Percentiles rank a stretch among this genome's conserved stretches.
These are phyloP conservation scores for Boletellus deceptivus DNA, from an alignment of 1,284 basidiomycete genomes.

Conservation along the genomic window DNA sequence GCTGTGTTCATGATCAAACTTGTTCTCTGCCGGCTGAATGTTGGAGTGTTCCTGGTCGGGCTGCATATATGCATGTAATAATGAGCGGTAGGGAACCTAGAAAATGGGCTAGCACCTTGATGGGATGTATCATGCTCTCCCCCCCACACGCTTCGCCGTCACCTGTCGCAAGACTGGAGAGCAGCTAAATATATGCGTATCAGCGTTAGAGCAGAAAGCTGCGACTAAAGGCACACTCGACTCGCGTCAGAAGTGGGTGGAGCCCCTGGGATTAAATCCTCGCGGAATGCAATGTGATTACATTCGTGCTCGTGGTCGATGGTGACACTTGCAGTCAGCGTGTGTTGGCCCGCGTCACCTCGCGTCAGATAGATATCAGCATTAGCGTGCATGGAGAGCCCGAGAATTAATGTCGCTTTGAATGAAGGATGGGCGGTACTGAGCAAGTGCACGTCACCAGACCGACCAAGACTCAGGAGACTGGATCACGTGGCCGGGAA, in stretches of 20 bases:
- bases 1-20: background rate
- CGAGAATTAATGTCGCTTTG: background rate
- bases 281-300: background rate
- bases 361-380: background rate
- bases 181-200: slow-evolving; percentile 17
- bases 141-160: background rate
- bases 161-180: background rate
- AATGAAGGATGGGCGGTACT: background rate
- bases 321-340: background rate
- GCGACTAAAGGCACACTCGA: background rate
- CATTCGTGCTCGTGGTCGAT: background rate
- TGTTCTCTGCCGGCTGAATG: background rate
- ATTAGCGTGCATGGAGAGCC: slow-evolving; percentile 10
- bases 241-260: slow-evolving; percentile 7
- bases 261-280: background rate
- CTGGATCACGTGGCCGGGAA: slow-evolving; percentile 18
- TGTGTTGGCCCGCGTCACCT: background rate
- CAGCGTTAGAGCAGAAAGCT: background rate
- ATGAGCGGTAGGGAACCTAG: background rate
- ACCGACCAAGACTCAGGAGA: background rate
- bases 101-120: slow-evolving; percentile 8
- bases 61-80: slow-evolving; percentile 26
- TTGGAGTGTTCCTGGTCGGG: slow-evolving; percentile 1
- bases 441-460: background rate
- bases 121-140: background rate